Conservation (phyloP, 176 grass and related monocot genomes). For the Poa pratensis region DNA sequence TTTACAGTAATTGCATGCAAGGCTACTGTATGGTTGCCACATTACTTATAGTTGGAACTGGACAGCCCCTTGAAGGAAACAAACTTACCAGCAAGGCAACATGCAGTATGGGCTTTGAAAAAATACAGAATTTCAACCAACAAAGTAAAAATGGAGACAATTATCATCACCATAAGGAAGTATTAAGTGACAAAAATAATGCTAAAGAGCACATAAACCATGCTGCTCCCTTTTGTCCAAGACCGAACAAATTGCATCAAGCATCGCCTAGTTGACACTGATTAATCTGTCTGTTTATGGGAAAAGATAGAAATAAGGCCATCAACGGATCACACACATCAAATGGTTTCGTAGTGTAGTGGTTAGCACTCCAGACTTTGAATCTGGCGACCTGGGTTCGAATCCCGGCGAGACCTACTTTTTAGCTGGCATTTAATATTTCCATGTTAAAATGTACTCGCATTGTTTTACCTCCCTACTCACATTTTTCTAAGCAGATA, state of each 20-base stretch:
- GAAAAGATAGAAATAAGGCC: too few species aligned
- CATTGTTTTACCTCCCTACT: not conserved
- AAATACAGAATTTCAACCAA: slow-evolving; percentile 25
- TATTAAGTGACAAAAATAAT: slow-evolving; percentile 23
- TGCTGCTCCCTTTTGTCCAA: not conserved
- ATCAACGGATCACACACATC: not conserved
- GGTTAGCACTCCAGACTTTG: slow-evolving; percentile 99
- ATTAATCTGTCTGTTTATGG: not conserved
- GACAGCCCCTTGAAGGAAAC: not conserved
- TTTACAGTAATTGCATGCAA: slow-evolving; percentile 16
- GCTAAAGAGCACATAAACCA: not conserved
- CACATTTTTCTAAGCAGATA: not conserved
- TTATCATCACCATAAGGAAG: not conserved
- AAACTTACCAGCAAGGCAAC: not conserved
- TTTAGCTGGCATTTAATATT: not conserved
- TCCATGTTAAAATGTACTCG: not conserved
- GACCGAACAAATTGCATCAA: slow-evolving; percentile 8
- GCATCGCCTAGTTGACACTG: not conserved
- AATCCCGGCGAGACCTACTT: slow-evolving; percentile 58
- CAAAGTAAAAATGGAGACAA: slow-evolving; percentile 27
- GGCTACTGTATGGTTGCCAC: not conserved
- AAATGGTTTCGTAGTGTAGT: slow-evolving; percentile 67
- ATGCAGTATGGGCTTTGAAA: not conserved
- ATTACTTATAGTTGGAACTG: not conserved
- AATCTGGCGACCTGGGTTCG: slow-evolving; percentile 99